Base-by-base conservation (phyloP, 129 eudicot species). In the Pseudognaphalium luteoalbum region DNA sequence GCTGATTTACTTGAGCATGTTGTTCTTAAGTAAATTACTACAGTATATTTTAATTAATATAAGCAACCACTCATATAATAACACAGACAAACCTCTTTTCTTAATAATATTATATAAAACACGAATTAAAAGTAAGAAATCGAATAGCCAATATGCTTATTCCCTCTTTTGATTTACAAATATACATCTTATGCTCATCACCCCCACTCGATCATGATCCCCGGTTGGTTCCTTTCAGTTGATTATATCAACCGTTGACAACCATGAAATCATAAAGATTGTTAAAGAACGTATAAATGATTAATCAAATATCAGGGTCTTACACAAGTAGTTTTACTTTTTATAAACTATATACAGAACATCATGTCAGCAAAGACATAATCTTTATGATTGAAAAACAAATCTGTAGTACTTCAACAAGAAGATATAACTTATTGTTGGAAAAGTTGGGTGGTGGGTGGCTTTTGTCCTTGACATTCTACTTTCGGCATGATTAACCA, bases 391-490 rank as follows among this genome's bases (percentile, higher is more conserved):
- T 76, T 66, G 56, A 34, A 51, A 66, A 65, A 66, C 73, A 76
- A 51, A 51, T 52, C 58, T 66, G 14, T 58, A 57, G 67, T 66
- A 66, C 74, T 66, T 68, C 32, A 76, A 54, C 74, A 66, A 76
- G 68, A 76, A 34, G 66, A 66, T 66, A 52, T 66, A 76, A 76
- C 58, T 76, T 52, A 51, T 29, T 76, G 80, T 41, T 66, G 74
- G 65, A 28, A 75, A 65, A 75, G 72, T 50, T 30, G 35, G 72
- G 67, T 66, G 74, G 74, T 54, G 80, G 74, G 68, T 67, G 74
- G 41, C 67, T 67, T 76, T 76, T 76, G 57, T 68, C 74, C 67
- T 76, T 76, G 74, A 67, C 74, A 76, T 76, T 67, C 65, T 76
- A 68, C 67, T 76, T 76, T 76, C 29, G 20, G 73, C 66, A 76